Evolutionary conservation across 352 stramenopile species (phyloP).

Genomic region (Phytopythium mirpurense): DNA sequence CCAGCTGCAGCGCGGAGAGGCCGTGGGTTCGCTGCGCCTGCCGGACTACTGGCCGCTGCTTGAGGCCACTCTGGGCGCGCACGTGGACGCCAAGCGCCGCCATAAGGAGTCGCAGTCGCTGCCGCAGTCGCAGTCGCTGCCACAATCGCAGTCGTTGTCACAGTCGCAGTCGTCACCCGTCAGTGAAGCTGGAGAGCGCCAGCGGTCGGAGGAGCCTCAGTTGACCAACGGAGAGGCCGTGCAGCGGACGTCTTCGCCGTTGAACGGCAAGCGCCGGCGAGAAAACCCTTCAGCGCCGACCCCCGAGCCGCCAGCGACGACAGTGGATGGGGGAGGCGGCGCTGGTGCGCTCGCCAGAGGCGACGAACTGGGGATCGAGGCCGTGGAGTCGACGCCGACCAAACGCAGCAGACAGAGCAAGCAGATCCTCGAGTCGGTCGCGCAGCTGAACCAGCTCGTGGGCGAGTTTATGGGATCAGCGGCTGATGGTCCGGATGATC

Average conservation of each 20-base stretch:
- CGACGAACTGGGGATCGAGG: neutral
- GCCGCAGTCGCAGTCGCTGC: no score
- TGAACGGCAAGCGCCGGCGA: neutral
- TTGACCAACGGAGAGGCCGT: neutral
- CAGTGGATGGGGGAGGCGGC: no score
- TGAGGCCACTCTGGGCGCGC: slow-evolving; percentile 8
- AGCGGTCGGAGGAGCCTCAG: neutral
- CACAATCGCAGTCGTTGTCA: no score
- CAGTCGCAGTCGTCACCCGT: neutral
- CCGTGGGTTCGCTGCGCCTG: slow-evolving; percentile 2
- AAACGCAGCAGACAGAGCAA: slow-evolving; percentile 4
- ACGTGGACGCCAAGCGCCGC: slow-evolving; percentile 3
- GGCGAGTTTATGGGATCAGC: slow-evolving; percentile 6
- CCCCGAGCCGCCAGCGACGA: neutral
- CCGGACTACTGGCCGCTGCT: slow-evolving; percentile 11
- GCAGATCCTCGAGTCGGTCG: slow-evolving; percentile 11
- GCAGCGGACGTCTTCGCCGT: neutral
- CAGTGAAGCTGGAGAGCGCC: neutral
- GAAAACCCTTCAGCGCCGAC: neutral
- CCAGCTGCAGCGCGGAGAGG: slow-evolving; percentile 3
- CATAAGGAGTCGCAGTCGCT: neutral
- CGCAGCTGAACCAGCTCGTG: slow-evolving; percentile 10
- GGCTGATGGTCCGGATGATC: neutral
- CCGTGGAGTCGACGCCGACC: neutral
- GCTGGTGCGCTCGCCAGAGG: no score